Evolutionary conservation across 1,284 basidiomycete genomes (phyloP), one percentile per base, ranked within the genome.

Genomic region (Ceratobasidium sp.): DNA sequence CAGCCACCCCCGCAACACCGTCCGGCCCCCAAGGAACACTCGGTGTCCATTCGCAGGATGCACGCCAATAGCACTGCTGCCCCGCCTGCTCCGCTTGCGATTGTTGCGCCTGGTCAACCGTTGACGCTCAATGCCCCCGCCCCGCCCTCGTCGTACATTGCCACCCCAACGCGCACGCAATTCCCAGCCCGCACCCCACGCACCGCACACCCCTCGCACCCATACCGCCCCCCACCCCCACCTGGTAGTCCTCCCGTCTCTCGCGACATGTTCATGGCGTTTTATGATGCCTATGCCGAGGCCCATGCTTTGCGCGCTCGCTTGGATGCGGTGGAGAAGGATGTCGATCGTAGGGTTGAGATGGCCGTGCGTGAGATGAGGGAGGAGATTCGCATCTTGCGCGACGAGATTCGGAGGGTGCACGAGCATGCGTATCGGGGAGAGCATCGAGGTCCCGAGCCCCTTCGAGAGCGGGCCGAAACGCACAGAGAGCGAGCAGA

Each of bases 251-350:
- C 58, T 13, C 58, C 58, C 29, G 50, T 62, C 32, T 62, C 58
- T 15, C 42, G 58, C 5, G 38, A 27, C 20, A 45, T 45, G 31
- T 62, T 62, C 27, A 62, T 62, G 58, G 58, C 58, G 2, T 62
- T 62, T 43, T 62, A 62, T 25, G 58, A 62, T 31, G 58, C 58
- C 43, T 62, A 62, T 38, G 58, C 58, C 2, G 58, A 62, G 45
- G 58, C 50, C 1, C 58, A 62, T 35, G 31, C 43, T 17, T 25
- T 62, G 58, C 58, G 58, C n/a, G 58, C 58, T 2, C 58, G 50
- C 29, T n/a, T 62, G 31, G 58, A 62, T 2, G 15, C 43, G 17
- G 34, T 62, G 43, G 58, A 62, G 31, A 42, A 45, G 3, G 58
- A 62, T n/a, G 25, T 38, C 27, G 58, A 62, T 15, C 58, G 58